phyloP scores from a whole-genome alignment of 2,329 filamentous ascomycete genomes.

The Madurella fahalii region DNA sequence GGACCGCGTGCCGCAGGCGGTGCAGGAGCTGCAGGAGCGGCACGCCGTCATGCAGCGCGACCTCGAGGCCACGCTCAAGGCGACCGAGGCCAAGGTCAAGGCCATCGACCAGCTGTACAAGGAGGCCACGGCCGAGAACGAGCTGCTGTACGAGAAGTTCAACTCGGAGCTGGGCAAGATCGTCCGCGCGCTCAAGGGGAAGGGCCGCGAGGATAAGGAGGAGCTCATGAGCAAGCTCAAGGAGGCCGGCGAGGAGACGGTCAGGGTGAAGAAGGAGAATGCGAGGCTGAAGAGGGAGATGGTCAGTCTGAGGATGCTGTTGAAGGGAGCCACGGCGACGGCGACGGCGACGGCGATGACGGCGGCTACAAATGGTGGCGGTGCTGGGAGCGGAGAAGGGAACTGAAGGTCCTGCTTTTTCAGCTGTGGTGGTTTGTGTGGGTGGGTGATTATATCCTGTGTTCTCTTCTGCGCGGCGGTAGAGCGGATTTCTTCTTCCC shows the following conservation, averaged over 20 bases:
- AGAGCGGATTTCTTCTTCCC: background rate
- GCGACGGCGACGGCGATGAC: too few relatives aligned
- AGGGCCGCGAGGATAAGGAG: conserved; percentile 72
- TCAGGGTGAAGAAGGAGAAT: conserved; percentile 79
- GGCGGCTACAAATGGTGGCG: background rate
- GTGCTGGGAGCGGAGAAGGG: conserved; percentile 6
- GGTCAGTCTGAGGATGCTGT: conserved; percentile 58
- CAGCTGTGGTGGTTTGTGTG: background rate
- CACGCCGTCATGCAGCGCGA: conserved; percentile 65
- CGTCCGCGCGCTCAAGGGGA: conserved; percentile 67
- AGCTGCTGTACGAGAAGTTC: conserved; percentile 86
- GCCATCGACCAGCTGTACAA: conserved; percentile 86
- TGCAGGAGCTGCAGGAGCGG: conserved; percentile 56
- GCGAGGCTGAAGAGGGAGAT: conserved; percentile 77
- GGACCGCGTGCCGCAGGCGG: conserved; percentile 56
- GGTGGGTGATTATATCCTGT: background rate
- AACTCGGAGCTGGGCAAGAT: conserved; percentile 87
- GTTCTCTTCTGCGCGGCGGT: background rate
- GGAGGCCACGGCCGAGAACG: conserved; percentile 84
- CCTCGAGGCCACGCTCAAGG: conserved; percentile 65
- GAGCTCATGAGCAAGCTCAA: conserved; percentile 68
- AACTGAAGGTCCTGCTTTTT: background rate
- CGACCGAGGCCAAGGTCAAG: conserved; percentile 72
- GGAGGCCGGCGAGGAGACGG: conserved; percentile 72
- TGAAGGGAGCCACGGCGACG: conserved; percentile 39